Base-by-base conservation (phyloP, 1,284 basidiomycete genomes). In the Neonothopanus nambi region DNA sequence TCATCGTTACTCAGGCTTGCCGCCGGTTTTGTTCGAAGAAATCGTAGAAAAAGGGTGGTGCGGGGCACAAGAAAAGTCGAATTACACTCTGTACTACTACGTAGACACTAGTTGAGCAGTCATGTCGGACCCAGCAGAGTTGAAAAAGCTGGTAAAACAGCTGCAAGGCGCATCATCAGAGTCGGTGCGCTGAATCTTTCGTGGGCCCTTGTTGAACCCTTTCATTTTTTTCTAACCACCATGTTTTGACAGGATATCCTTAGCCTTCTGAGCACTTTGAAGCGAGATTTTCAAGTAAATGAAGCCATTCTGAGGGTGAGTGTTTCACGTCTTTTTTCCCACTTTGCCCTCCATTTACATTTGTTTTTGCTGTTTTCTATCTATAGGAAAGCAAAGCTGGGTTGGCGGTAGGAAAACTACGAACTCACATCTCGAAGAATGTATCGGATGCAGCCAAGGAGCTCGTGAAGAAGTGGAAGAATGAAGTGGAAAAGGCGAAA, bases 381-480 rank as follows among this genome's bases (percentile, higher is more conserved):
- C 53, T 48, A 33, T 64, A 93, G 91, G 91, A 93, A 69, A 94
- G 92, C 64, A 94, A 92, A 73, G 92, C 91, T 3, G 95, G 95
- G 55, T 77, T 97, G 11, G 91, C 93, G 0, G 91, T 98, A 2
- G 95, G 94, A 47, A 98, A 97, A 74, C 77, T 98, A 23, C 84
- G 95, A 42, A 79, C 81, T 26, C 84, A 94, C 67, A 70, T 81
- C 0, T 78, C 84, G 17, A 88, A 89, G 63, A 79, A 83, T 18
- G 84, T 98, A 3, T 70, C 91, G 2, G 87, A 92, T 54, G 75
- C 93, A 3, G 93, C 96, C 12, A 98, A 98, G 69, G 93, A 95
- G 61, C 79, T 98, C 33, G 95, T 98, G 43, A 92, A 88, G 71
- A 87, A 89, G 67, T 95, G 93, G 93, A 94, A 95, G 72, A 82